Evolutionary conservation across 1,284 basidiomycete species (phyloP), one percentile per base, ranked within the genome.

Genomic region (Gyrodon tennesseensis): DNA sequence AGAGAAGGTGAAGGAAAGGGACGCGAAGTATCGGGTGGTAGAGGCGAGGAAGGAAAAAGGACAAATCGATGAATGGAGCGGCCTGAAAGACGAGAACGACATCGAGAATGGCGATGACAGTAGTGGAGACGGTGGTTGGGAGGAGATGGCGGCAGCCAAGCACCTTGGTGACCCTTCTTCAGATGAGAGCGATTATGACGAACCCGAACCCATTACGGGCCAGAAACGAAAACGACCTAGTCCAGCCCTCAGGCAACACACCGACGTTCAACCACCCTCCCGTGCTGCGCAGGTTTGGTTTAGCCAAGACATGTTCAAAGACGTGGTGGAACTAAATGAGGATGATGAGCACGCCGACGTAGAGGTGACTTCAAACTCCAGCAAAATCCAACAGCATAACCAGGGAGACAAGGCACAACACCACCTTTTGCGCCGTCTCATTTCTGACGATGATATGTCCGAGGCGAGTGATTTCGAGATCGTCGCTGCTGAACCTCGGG

Each of bases 1-100:
- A 75, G 87, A 90, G 63, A 85, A 91, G 65, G 80, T 94, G 80
- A 84, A 86, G 63, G 94, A 96, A 75, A 84, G 88, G 61, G 96
- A 99, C 77, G 86, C 92, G 48, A 98, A 98, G 80, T 94, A 86
- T 81, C 93, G 89, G 74, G 94, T 92, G 56, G 89, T 90, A 77
- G 90, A 97, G 77, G 87, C 90, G 15, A 84, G 94, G 61, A 82
- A 85, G 72, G 90, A 89, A 76, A 89, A 90, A 74, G 86, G 86
- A 70, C 86, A 86, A 72, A 82, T 83, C 60, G 88, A 86, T 70
- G 88, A 88, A 66, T 97, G 94, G 94, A 77, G 78, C 63, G 95
- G 95, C 15, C 87, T 96, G 69, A 77, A 81, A 46, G 80, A 76
- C 55, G 79, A 80, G 55, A 83, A 83, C 34, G 83, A 83, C 21